Base-by-base conservation (phyloP, 495 filamentous ascomycete species). In the Aspergillus heteromorphus region DNA sequence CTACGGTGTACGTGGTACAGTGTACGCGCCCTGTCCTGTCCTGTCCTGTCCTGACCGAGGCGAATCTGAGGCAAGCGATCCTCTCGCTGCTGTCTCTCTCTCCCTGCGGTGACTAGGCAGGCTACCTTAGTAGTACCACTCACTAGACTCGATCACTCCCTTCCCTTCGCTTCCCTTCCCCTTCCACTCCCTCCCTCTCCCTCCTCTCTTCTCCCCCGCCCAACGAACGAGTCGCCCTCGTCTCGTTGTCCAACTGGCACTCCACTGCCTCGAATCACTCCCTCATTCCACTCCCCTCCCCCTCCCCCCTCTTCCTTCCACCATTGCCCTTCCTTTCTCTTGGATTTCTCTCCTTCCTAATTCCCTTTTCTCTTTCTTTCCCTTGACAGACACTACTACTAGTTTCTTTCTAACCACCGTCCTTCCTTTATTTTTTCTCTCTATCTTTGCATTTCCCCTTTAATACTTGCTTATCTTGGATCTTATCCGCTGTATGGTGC, bases 171-270 rank as follows among this genome's bases (percentile, higher is more conserved):
- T n/a, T 38, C 34, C 34, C 34, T 38, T n/a, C 34, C 34, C 5
- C 11, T n/a, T 38, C 0, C 34, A 4, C n/a, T 1, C 34, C 13
- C 23, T 34, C 51, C 49, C 42, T 48, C 31, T 27, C 42, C 10
- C 38, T 49, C 45, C 19, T 55, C 45, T 40, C 47, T 14, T 18
- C 23, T 52, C 36, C 40, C 55, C 54, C 47, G 51, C 51, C 59
- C 54, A 38, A 38, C 34, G 34, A 61, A 55, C 54, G 54, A 57
- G 54, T 55, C 58, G 54, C 45, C 40, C 51, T 57, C 48, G 50
- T 61, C 59, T 57, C 48, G 54, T 57, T 53, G 55, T 50, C 55
- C 59, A 52, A 47, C 54, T 61, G 56, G 45, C 51, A 54, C 30
- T 52, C 57, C n/a, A 13, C 49, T 50, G 13, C 31, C 47, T 38